phyloP scores from a whole-genome alignment of 805 yeast genomes.

The Lachancea quebecensis region DNA sequence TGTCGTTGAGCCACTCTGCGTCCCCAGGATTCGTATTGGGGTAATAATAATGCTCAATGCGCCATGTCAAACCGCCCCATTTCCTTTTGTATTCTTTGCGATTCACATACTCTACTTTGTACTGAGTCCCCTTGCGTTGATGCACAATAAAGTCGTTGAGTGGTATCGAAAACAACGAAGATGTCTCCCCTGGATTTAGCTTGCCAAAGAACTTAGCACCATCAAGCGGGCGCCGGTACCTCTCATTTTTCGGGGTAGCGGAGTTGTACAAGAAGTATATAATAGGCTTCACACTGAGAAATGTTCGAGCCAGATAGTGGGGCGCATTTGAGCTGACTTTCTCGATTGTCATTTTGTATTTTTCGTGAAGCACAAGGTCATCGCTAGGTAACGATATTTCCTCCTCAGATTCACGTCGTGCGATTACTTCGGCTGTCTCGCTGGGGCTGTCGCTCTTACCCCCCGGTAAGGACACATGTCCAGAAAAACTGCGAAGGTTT shows the following conservation, averaged over 20 bases:
- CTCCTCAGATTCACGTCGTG: constrained; percentile 79
- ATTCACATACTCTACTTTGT: constrained; percentile 29
- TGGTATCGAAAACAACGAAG: constrained; percentile 66
- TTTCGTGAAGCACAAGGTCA: constrained; percentile 37
- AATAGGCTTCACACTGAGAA: constrained; percentile 78
- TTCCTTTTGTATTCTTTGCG: constrained; percentile 33
- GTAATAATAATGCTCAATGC: constrained; percentile 53
- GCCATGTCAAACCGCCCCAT: constrained; percentile 75
- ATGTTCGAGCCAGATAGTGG: constrained; percentile 72
- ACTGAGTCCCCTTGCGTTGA: constrained; percentile 8
- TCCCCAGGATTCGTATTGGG: constrained; percentile 49
- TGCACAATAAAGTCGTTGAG: constrained; percentile 46
- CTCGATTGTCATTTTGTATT: constrained; percentile 53
- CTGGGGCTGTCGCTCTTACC: constrained; percentile 74
- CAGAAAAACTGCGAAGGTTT: constrained; percentile 65
- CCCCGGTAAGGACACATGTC: constrained; percentile 90
- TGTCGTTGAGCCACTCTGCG: constrained; percentile 54
- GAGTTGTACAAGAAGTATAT: constrained; percentile 49
- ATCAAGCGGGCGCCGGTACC: constrained; percentile 29
- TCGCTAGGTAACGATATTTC: constrained; percentile 68
- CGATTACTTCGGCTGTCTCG: constrained; percentile 63
- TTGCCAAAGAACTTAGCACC: constrained; percentile 31
- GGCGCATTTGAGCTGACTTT: constrained; percentile 56
- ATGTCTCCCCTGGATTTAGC: constrained; percentile 71
- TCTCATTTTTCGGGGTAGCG: constrained; percentile 18